phyloP scores from a whole-genome alignment of 176 grass and related monocot genomes.

The Olyra latifolia region DNA sequence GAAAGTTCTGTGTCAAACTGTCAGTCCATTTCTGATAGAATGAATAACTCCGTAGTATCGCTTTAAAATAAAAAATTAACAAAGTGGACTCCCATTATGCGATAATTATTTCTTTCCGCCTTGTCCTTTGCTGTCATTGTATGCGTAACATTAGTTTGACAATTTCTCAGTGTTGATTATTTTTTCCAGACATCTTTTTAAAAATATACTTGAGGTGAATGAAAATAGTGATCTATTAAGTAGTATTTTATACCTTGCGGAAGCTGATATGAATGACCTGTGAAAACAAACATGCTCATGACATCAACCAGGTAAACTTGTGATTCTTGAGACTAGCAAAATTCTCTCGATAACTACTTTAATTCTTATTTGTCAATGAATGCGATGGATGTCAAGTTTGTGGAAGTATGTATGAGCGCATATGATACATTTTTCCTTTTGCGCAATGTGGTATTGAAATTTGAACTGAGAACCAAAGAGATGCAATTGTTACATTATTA shows the following conservation, averaged over 20 bases:
- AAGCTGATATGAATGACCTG: neutral
- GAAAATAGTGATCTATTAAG: too few relatives aligned
- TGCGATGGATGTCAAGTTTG: neutral
- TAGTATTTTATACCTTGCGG: slow-evolving; percentile 4
- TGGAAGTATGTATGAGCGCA: neutral
- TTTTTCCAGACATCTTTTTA: neutral
- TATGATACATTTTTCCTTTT: slow-evolving; percentile 14
- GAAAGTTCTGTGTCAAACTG: too few relatives aligned
- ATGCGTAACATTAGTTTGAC: neutral
- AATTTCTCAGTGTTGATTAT: neutral
- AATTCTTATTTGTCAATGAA: neutral
- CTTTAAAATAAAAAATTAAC: neutral
- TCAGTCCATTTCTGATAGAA: too few relatives aligned
- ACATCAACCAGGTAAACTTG: neutral
- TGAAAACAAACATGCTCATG: neutral
- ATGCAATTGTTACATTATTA: neutral
- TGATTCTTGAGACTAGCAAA: neutral
- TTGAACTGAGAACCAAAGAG: neutral
- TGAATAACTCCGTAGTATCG: too few relatives aligned
- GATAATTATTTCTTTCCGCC: neutral
- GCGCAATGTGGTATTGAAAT: neutral
- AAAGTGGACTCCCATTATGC: neutral
- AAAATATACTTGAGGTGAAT: neutral
- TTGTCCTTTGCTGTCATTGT: neutral
- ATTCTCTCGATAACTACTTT: slow-evolving; percentile 4